A percentile compares a stretch with the other conserved stretches of the same genome.
Evolutionary conservation across 1,284 basidiomycete genomes (phyloP).

Genomic region (Ganoderma multipileum): DNA sequence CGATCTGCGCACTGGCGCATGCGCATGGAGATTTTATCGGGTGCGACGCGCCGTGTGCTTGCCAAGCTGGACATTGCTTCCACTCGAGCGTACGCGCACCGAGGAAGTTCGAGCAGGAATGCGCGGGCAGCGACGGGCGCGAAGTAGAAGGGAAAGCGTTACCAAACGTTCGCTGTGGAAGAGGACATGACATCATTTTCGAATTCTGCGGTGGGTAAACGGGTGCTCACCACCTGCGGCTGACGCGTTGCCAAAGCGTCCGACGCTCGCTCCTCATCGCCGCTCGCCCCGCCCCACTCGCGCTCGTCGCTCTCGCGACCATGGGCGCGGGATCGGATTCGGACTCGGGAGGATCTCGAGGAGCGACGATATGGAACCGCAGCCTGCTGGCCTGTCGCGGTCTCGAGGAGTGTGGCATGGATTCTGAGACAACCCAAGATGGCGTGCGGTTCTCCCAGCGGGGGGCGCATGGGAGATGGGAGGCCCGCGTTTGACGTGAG

Average conservation of each 20-base stretch:
- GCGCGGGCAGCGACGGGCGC: neutral
- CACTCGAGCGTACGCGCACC: neutral
- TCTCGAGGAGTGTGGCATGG: neutral
- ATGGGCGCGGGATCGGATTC: neutral
- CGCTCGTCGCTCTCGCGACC: neutral
- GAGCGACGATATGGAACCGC: neutral
- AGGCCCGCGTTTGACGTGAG: constrained; percentile 11
- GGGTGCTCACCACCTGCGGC: neutral
- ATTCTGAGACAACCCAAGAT: neutral
- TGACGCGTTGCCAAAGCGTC: neutral
- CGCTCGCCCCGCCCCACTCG: constrained; percentile 1
- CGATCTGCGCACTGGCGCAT: neutral
- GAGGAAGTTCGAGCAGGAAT: neutral
- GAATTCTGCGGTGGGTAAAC: neutral
- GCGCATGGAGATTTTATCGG: neutral
- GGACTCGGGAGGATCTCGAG: neutral
- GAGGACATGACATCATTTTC: neutral
- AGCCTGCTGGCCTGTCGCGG: neutral
- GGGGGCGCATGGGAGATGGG: neutral
- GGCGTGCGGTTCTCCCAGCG: neutral
- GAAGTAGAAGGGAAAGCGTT: neutral
- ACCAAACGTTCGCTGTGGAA: constrained; percentile 3
- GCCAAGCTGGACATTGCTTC: neutral
- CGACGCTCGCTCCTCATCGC: constrained; percentile 1
- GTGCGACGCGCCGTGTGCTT: neutral